A percentile compares a stretch with the other conserved stretches of the same genome.
These are phyloP conservation scores for Diaporthe vexans DNA, from an alignment of 2,329 filamentous ascomycete species.

Conservation along the genomic window DNA sequence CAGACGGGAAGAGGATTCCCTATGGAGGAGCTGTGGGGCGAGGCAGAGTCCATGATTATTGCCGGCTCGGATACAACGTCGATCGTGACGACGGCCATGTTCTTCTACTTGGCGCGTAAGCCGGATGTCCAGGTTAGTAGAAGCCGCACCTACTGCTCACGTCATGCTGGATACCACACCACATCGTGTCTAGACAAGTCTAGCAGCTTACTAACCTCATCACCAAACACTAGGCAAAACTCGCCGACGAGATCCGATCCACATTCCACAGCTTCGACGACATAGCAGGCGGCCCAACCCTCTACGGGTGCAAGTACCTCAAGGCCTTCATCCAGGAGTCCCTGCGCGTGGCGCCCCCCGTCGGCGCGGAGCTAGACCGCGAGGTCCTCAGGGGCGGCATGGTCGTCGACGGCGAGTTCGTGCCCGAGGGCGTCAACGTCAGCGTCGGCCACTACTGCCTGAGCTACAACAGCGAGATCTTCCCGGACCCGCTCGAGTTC, in stretches of 20 bases:
- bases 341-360: slow-evolving; percentile 49
- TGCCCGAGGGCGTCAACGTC: slow-evolving; percentile 33
- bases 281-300: slow-evolving; percentile 37
- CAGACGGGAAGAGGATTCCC: slow-evolving; percentile 43
- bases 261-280: slow-evolving; percentile 41
- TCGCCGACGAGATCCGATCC: slow-evolving; percentile 39
- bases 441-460: slow-evolving; percentile 36
- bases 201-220: neutral
- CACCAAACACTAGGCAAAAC: neutral
- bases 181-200: neutral
- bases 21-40: slow-evolving; percentile 33
- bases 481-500: slow-evolving; percentile 31
- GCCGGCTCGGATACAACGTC: slow-evolving; percentile 43
- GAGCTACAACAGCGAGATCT: slow-evolving; percentile 35
- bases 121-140: slow-evolving; percentile 19
- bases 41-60: slow-evolving; percentile 41
- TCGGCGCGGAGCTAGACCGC: slow-evolving; percentile 39
- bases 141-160: too few species aligned
- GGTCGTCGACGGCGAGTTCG: slow-evolving; percentile 35
- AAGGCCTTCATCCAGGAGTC: slow-evolving; percentile 49
- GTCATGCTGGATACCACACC: neutral
- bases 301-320: slow-evolving; percentile 43
- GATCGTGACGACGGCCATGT: slow-evolving; percentile 20
- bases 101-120: slow-evolving; percentile 42
- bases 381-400: slow-evolving; percentile 32